A percentile compares a stretch with the other conserved stretches of the same genome.
These are phyloP conservation scores for Coemansia guatemalensis DNA, from an alignment of 192 early-diverging fungal genomes.

Conservation along the genomic window DNA sequence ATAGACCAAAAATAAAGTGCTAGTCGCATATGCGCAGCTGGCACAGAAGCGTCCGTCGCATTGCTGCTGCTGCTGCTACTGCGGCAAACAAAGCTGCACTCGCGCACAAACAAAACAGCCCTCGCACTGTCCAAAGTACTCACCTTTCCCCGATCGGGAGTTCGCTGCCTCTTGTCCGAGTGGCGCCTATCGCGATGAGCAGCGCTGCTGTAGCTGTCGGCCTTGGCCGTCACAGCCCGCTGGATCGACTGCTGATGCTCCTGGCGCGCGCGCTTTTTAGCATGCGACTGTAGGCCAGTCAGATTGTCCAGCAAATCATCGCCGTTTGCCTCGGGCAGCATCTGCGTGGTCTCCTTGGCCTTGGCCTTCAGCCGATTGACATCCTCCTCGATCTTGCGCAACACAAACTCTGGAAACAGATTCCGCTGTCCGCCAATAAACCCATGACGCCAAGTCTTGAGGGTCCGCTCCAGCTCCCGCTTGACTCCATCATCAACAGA, in stretches of 20 bases:
- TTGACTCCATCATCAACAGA: conserved; percentile 65
- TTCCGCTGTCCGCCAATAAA: conserved; percentile 47
- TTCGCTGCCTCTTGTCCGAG: conserved; percentile 24
- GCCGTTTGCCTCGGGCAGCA: conserved; percentile 12
- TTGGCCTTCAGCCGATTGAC: conserved; percentile 27
- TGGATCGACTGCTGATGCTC: conserved; percentile 25
- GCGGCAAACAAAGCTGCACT: background rate
- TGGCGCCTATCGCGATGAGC: conserved; percentile 1
- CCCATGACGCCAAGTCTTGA: conserved; percentile 80
- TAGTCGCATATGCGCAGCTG: background rate
- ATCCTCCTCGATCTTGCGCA: conserved; percentile 48
- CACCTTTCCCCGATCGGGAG: conserved; percentile 29
- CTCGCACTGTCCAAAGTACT: conserved; percentile 9
- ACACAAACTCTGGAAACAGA: conserved; percentile 48
- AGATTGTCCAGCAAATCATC: conserved; percentile 39
- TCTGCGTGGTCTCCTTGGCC: conserved; percentile 13
- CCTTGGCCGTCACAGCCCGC: conserved; percentile 28
- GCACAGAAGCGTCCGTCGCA: background rate
- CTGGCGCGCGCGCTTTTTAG: conserved; percentile 41
- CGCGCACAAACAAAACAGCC: background rate
- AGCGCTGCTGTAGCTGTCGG: conserved; percentile 16
- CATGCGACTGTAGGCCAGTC: conserved; percentile 38
- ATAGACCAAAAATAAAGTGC: background rate
- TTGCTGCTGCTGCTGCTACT: background rate
- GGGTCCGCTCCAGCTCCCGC: conserved; percentile 70